Evolutionary conservation across 2,329 filamentous ascomycete species (phyloP).

Genomic region (Colletotrichum horii): DNA sequence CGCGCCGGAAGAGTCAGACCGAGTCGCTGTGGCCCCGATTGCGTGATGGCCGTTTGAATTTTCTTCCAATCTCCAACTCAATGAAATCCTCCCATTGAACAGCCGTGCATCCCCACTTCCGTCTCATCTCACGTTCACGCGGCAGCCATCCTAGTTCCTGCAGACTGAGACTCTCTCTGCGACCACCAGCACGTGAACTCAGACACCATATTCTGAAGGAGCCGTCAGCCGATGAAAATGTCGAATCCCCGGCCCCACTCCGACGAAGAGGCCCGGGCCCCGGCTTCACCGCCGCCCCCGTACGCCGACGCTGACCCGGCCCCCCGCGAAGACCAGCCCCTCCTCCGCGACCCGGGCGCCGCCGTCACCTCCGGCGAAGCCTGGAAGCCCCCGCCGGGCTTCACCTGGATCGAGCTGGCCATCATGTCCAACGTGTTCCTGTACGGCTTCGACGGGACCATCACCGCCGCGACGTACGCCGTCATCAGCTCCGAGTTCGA

Average conservation of each 20-base stretch:
- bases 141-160: not conserved
- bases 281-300: not conserved
- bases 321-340: conserved; percentile 26
- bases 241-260: not conserved
- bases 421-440: conserved; percentile 71
- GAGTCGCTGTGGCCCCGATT: not conserved
- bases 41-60: not conserved
- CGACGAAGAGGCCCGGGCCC: not conserved
- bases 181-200: not conserved
- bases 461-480: conserved; percentile 76
- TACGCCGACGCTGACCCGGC: not conserved
- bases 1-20: not conserved
- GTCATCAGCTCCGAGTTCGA: conserved; percentile 78
- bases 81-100: not conserved
- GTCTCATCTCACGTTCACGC: not conserved
- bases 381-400: conserved; percentile 58
- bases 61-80: not conserved
- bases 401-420: conserved; percentile 63
- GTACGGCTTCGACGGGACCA: conserved; percentile 72
- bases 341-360: conserved; percentile 24
- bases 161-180: not conserved
- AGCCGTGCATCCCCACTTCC: not conserved
- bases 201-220: not conserved
- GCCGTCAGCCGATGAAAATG: not conserved
- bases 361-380: conserved; percentile 8